Evolutionary conservation across 177 flowering plant species (phyloP).

Genomic region (Telopea speciosissima): DNA sequence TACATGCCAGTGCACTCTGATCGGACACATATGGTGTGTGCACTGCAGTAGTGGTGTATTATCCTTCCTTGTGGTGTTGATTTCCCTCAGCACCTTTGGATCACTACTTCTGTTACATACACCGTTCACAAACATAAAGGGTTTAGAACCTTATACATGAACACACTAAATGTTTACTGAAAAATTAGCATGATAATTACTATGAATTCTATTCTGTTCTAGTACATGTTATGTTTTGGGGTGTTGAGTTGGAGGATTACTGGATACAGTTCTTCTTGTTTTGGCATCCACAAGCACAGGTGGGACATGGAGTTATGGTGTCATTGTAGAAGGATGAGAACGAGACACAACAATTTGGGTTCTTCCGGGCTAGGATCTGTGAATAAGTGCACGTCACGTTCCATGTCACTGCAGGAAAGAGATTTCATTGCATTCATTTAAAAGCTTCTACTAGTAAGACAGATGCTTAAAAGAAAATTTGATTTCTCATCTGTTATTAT

Average conservation of each 20-base stretch:
- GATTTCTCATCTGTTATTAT: not conserved
- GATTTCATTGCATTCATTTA: no score
- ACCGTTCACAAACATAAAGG: not conserved
- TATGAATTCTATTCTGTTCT: no score
- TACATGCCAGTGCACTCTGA: slow-evolving; percentile 81
- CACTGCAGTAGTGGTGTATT: slow-evolving; percentile 64
- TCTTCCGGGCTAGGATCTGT: slow-evolving; percentile 51
- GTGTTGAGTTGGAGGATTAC: slow-evolving; percentile 27
- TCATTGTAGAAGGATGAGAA: slow-evolving; percentile 67
- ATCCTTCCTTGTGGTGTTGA: slow-evolving; percentile 63
- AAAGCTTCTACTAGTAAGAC: no score
- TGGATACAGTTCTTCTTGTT: slow-evolving; percentile 38
- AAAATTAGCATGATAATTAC: no score
- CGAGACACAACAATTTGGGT: slow-evolving; percentile 69
- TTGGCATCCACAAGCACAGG: slow-evolving; percentile 69
- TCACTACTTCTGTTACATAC: slow-evolving; percentile 33
- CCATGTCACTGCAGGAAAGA: slow-evolving; percentile 63
- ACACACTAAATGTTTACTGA: no score
- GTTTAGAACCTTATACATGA: no score
- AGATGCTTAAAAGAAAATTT: no score
- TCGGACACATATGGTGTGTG: slow-evolving; percentile 75
- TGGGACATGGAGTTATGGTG: slow-evolving; percentile 56
- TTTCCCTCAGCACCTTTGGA: slow-evolving; percentile 43
- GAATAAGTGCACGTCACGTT: slow-evolving; percentile 77
- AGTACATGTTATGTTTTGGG: not conserved